Evolutionary conservation across 345 rosid genomes (phyloP), one percentile per base, ranked within the genome.

Genomic region (Hibiscus tridactylites): DNA sequence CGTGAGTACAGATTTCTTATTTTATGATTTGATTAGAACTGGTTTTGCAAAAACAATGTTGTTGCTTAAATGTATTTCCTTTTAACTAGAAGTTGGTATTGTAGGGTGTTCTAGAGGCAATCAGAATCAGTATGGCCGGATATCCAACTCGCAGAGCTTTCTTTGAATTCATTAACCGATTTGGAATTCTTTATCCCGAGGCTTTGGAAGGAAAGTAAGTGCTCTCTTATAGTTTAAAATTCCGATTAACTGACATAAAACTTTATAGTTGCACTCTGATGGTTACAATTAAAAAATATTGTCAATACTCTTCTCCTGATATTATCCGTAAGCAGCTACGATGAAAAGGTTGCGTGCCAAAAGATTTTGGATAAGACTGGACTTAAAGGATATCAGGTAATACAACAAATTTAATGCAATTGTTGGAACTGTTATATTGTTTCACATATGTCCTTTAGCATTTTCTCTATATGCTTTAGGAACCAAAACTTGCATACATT

Each of bases 111-210:
- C 71, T 91, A 71, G 97, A 91, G 78, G 99, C 99, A 56, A 95
- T 95, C 75, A 87, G 97, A 85, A 95, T 95, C 76, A 95, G 99
- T 75, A 89, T 95, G 65, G 99, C 99, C 13, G 99, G 99, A 42
- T 95, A 88, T 79, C 99, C 99, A 60, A 95, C 99, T 80, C 96
- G 99, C 15, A 85, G 81, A 57, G 88, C 96, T 52, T 95, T 92
- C 79, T 95, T 90, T 56, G 97, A 95, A 84, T 95, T 95, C 80
- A 68, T 85, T n/a, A 90, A 88, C 77, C 82, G 97, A 64, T 95
- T 95, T 64, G 99, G 97, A 68, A 86, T 95, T 85, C 97, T 95
- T 58, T 81, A 78, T 49, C 81, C 93, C 0, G 85, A 85, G 60
- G 82, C 75, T 75, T 76, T 92, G 53, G 97, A 92, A 78, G 97